Conservation (phyloP, 2,329 filamentous ascomycete genomes). For the Penicillium sp. region DNA sequence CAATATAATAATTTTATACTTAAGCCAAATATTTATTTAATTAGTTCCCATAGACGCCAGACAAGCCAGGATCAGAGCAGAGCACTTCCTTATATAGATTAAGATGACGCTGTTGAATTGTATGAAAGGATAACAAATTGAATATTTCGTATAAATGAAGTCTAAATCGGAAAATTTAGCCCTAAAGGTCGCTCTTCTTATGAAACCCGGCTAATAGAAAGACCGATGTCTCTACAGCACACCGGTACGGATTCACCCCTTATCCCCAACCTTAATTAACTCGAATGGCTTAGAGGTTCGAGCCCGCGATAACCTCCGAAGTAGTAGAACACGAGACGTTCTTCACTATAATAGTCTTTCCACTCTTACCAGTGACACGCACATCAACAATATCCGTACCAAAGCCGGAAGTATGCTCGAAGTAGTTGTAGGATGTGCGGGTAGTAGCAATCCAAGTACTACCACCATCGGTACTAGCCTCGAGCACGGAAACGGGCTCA, state of each 20-base stretch:
- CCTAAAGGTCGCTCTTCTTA: no score
- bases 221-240: not conserved
- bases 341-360: slow-evolving; percentile 53
- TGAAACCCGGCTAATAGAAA: no score
- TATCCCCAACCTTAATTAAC: not conserved
- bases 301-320: slow-evolving; percentile 19
- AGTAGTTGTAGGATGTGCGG: slow-evolving; percentile 60
- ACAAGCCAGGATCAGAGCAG: no score
- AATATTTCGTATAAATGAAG: no score
- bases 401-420: slow-evolving; percentile 60
- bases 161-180: no score
- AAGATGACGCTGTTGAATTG: no score
- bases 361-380: slow-evolving; percentile 55
- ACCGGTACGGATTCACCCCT: no score
- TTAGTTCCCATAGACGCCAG: no score
- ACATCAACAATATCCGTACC: slow-evolving; percentile 56
- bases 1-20: no score
- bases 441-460: slow-evolving; percentile 58
- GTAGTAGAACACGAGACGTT: slow-evolving; percentile 40
- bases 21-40: no score
- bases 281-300: slow-evolving; percentile 22
- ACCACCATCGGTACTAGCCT: slow-evolving; percentile 62
- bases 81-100: no score
- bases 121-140: no score
- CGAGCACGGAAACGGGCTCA: slow-evolving; percentile 55